These are phyloP conservation scores for Mucor racemosus DNA, from an alignment of 371 early-diverging fungal genomes.

Conservation along the genomic window DNA sequence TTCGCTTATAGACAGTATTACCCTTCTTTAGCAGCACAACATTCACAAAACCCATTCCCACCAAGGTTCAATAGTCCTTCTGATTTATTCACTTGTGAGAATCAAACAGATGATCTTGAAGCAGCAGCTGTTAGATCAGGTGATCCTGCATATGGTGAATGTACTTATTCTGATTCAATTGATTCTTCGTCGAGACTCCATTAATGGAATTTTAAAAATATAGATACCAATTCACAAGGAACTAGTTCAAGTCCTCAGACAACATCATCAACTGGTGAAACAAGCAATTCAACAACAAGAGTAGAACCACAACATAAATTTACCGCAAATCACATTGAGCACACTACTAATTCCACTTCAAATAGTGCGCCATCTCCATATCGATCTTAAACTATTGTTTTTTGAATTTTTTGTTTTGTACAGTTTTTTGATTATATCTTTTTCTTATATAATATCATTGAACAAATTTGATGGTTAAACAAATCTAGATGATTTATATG, in stretches of 20 bases:
- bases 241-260: not conserved
- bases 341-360: not conserved
- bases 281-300: conserved; percentile 3
- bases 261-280: not conserved
- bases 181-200: not conserved
- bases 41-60: conserved; percentile 26
- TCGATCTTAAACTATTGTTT: not conserved
- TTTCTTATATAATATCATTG: too few relatives aligned
- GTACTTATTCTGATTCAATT: conserved; percentile 1
- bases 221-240: conserved; percentile 9
- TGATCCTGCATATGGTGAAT: conserved; percentile 13
- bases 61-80: conserved; percentile 17
- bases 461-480: too few relatives aligned
- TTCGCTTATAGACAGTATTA: conserved; percentile 75
- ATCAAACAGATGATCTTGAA: conserved; percentile 20
- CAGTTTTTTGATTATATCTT: not conserved
- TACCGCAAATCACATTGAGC: conserved; percentile 2
- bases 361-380: not conserved
- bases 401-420: not conserved
- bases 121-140: conserved; percentile 8
- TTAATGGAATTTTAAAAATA: not conserved
- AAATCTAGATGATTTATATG: too few relatives aligned
- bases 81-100: conserved; percentile 26
- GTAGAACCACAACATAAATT: not conserved
- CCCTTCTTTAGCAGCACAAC: conserved; percentile 35